Evolutionary conservation across 2,329 filamentous ascomycete genomes (phyloP), one percentile per base, ranked within the genome.

Genomic region (Penicillium sp.): DNA sequence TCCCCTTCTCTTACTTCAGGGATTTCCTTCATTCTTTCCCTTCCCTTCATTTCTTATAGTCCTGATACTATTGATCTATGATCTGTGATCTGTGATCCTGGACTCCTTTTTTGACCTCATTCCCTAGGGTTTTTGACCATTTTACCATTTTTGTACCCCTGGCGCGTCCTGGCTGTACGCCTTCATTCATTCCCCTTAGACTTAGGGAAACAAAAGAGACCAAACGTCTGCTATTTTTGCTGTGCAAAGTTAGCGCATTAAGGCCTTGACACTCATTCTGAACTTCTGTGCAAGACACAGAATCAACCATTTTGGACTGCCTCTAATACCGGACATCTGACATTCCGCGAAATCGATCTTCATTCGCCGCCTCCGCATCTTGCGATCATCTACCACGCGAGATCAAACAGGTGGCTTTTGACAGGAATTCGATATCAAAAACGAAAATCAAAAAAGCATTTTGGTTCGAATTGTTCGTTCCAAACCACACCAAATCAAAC

Each of bases 101-200:
- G 67, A 68, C 68, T 66, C 67, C 54, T 57, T 54, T 62, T 44
- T 47, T 60, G 16, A 21, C 19, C 19, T 42, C 39, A 42, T 42
- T 42, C 19, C 39, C 39, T 42, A 42, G 39, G 39, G 3, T 54
- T 62, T 59, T 60, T 55, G 47, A 54, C 53, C 27, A 59, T 46
- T 54, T 53, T 56, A 35, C 42, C 19, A 50, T 50, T 50, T 26
- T 57, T 59, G 50, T 57, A 57, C 51, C 50, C 54, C 53, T 67
- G 64, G 70, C 63, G 68, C 61, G 69, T 74, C 72, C 71, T 76
- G 71, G 73, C 73, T 71, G 75, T 72, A 66, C 73, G 69, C 73
- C 71, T 55, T 42, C 66, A 69, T 73, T 69, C 63, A 54, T 64
- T 64, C 56, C 51, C 65, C 44, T 63, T 63, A 50, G 57, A 59